These are phyloP conservation scores for Pestalotiopsis sp. DNA, from an alignment of 2,329 filamentous ascomycete species.

Conservation along the genomic window DNA sequence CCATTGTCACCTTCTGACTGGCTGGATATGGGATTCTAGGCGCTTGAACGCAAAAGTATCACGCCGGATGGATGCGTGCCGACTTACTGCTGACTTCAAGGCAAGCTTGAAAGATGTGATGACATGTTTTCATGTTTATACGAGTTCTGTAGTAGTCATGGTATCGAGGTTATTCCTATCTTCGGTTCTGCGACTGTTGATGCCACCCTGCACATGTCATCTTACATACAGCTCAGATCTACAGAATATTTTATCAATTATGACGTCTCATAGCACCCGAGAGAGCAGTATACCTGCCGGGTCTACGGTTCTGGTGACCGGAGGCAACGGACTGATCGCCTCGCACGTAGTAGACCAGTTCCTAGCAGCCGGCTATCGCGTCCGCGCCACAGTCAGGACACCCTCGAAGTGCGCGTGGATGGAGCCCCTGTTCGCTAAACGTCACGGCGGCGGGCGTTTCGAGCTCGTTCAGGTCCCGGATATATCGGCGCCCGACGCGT, in stretches of 20 bases:
- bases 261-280: neutral
- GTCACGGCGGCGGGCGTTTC: conserved; percentile 5
- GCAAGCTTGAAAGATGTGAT: too few relatives aligned
- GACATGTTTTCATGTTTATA: too few relatives aligned
- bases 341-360: conserved; percentile 40
- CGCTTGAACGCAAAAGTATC: too few relatives aligned
- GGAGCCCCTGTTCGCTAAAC: neutral
- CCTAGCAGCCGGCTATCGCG: conserved; percentile 38
- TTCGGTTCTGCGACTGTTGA: neutral
- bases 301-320: conserved; percentile 17
- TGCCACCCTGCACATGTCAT: neutral
- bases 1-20: too few relatives aligned
- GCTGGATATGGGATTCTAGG: too few relatives aligned
- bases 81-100: too few relatives aligned
- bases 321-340: conserved; percentile 40
- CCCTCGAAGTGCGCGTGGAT: conserved; percentile 8
- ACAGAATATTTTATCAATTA: neutral
- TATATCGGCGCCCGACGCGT: neutral
- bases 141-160: too few relatives aligned
- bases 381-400: conserved; percentile 30
- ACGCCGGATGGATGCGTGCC: too few relatives aligned
- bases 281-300: neutral
- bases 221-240: neutral
- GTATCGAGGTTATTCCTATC: too few relatives aligned
- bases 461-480: conserved; percentile 6